Conservation (phyloP, 768 basidiomycete genomes). For the Pisolithus marmoratus region DNA sequence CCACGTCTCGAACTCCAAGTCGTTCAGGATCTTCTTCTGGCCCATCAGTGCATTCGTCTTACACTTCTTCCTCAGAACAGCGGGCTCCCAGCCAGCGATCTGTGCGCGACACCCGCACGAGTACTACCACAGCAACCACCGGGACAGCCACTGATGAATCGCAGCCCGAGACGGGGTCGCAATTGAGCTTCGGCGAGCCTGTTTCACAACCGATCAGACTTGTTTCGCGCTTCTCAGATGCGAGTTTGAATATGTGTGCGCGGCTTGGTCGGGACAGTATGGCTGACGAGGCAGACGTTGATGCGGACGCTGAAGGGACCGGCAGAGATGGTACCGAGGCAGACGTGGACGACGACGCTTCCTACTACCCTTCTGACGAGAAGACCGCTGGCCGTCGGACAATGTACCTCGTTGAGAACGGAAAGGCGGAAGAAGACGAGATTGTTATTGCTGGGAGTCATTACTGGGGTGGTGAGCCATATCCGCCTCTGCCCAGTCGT, state of each 20-base stretch:
- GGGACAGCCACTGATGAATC: conserved; percentile 5
- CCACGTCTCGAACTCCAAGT: conserved; percentile 16
- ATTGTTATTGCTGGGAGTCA: conserved; percentile 13
- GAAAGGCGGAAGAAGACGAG: conserved; percentile 20
- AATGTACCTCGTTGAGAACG: conserved; percentile 29
- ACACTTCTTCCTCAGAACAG: conserved; percentile 15
- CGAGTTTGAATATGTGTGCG: conserved; percentile 14
- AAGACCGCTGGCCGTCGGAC: conserved; percentile 30
- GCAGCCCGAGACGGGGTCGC: conserved; percentile 20
- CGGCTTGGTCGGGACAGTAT: conserved; percentile 10
- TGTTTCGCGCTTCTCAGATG: conserved; percentile 16
- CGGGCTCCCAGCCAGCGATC: conserved; percentile 1
- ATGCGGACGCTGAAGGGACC: conserved; percentile 15
- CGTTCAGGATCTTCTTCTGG: conserved; percentile 27
- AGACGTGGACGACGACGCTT: conserved; percentile 24
- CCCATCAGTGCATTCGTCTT: conserved; percentile 22
- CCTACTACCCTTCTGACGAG: conserved; percentile 24
- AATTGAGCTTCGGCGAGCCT: conserved; percentile 15
- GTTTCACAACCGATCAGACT: neutral
- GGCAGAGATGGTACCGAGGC: conserved; percentile 4
- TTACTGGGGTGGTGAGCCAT: conserved; percentile 13
- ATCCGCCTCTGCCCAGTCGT: conserved; percentile 15
- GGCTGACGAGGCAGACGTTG: conserved; percentile 12
- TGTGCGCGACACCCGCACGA: neutral
- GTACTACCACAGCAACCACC: neutral